Evolutionary conservation across 148 eudicot genomes (phyloP).

Genomic region (Rhododendron ovatum): DNA sequence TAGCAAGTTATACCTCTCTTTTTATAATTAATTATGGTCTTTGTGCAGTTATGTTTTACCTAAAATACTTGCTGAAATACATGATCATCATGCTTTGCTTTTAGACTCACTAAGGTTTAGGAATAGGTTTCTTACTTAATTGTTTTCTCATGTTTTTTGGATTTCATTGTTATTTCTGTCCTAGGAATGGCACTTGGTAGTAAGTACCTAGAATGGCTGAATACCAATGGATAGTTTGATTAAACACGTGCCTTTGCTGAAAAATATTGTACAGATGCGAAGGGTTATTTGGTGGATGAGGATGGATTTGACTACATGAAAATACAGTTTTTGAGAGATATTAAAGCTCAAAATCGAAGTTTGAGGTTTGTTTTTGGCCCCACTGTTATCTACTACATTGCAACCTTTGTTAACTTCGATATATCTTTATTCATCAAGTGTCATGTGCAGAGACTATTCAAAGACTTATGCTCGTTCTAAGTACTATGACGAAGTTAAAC

Average conservation of each 20-base stretch:
- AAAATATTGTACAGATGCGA: slow-evolving; percentile 60
- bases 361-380: slow-evolving; percentile 56
- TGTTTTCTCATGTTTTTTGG: not conserved
- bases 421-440: slow-evolving; percentile 9
- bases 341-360: slow-evolving; percentile 86
- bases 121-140: not conserved
- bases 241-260: slow-evolving; percentile 10
- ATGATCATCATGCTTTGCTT: not conserved
- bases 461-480: slow-evolving; percentile 94
- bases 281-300: slow-evolving; percentile 97
- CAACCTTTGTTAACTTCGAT: not conserved
- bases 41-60: not conserved
- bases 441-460: slow-evolving; percentile 79
- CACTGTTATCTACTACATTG: not conserved
- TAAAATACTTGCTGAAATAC: not conserved
- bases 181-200: not conserved
- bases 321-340: slow-evolving; percentile 74
- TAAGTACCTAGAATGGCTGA: not conserved
- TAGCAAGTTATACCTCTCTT: not conserved
- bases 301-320: slow-evolving; percentile 94
- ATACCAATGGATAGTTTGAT: slow-evolving; percentile 7
- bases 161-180: not conserved
- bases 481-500: slow-evolving; percentile 93
- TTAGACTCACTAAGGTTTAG: not conserved
- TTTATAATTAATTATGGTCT: not conserved